Evolutionary conservation across 169 alveolate species (phyloP), one percentile per base, ranked within the genome.

Genomic region (Plasmodium gallinaceum): DNA sequence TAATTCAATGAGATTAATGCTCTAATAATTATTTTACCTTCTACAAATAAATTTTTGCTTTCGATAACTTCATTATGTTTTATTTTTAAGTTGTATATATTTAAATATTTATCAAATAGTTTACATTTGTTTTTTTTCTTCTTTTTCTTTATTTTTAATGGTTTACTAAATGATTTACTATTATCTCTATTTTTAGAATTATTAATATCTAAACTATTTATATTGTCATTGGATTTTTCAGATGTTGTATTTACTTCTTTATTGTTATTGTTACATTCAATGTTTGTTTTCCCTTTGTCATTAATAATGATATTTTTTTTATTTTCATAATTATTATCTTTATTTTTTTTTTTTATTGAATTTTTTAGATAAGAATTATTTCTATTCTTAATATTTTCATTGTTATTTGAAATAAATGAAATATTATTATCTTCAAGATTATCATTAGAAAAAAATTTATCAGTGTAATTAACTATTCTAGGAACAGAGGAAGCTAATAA

Each of bases 11-110:
- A 83, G 1, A 83, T 42, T 32, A 83, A 18, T 18, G 86, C 91
- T 52, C 83, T 48, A 5, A 83, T 54, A 22, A 46, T 60, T 39
- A 83, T 83, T 62, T 83, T 83, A 18, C 91, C 91, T 46, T 83
- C 91, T 12, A 83, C 43, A 71, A 12, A 69, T 83, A 62, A 48
- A 10, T 57, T 37, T 14, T 54, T 32, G 46, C 45, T 68, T 37
- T 69, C 20, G 39, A 83, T 69, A 32, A 68, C 16, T 83, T 83
- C 91, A 45, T 61, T 52, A 32, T 83, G 91, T 24, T 69, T 83
- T 68, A 83, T 57, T 61, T 83, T 57, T 45, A 83, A 16, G 37
- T 83, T 83, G 62, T 57, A 48, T 42, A 69, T 48, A 60, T 71
- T 66, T 68, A 69, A 20, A 24, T 18, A 43, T 57, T 62, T 68